Conservation (phyloP, 2,329 filamentous ascomycete genomes). For the Aspergillus oerlinghausenensis region DNA sequence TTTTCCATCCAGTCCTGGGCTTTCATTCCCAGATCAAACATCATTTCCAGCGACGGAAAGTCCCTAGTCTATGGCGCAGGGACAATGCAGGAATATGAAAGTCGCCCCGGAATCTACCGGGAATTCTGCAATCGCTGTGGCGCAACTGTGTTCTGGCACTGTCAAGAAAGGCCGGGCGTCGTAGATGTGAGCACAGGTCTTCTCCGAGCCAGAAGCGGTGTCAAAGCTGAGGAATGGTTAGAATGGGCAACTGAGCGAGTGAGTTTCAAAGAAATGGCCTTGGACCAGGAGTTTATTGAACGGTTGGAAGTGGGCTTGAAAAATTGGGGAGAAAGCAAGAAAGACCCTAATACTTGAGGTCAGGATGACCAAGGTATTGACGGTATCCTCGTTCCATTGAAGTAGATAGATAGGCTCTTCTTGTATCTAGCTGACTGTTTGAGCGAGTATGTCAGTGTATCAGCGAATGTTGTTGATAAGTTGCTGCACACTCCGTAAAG, state of each 20-base stretch:
- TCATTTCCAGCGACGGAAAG: slow-evolving; percentile 42
- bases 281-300: slow-evolving; percentile 28
- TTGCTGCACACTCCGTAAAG: neutral
- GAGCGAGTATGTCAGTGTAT: neutral
- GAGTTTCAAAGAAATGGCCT: slow-evolving; percentile 56
- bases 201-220: slow-evolving; percentile 48
- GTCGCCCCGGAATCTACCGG: slow-evolving; percentile 50
- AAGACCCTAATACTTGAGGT: neutral
- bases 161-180: slow-evolving; percentile 48
- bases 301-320: slow-evolving; percentile 22
- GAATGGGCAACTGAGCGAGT: slow-evolving; percentile 58
- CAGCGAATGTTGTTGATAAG: neutral
- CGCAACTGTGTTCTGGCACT: slow-evolving; percentile 61
- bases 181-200: slow-evolving; percentile 63
- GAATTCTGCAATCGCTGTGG: slow-evolving; percentile 62
- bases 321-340: neutral
- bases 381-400: neutral
- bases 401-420: neutral
- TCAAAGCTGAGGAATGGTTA: slow-evolving; percentile 55
- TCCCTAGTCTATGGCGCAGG: slow-evolving; percentile 35
- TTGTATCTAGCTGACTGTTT: neutral
- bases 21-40: slow-evolving; percentile 59
- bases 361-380: neutral
- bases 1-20: slow-evolving; percentile 64
- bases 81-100: slow-evolving; percentile 51